Percentiles rank a stretch among this genome's conserved stretches.
phyloP scores from a whole-genome alignment of 768 basidiomycete species.

The Lactifluus volemus region DNA sequence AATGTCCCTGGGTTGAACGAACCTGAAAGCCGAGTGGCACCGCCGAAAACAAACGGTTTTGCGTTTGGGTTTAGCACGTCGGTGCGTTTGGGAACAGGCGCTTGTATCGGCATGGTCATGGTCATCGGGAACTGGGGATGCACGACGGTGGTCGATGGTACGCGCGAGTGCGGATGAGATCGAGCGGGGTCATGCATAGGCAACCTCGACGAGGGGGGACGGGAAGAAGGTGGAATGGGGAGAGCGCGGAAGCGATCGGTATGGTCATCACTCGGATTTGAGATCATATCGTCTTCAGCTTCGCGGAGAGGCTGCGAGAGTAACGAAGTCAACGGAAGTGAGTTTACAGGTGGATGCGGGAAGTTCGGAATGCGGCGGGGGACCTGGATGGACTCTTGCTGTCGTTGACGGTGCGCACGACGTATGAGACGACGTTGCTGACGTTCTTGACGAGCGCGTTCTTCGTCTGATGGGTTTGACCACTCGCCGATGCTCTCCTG shows the following conservation, averaged over 20 bases:
- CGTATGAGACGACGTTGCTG: conserved; percentile 52
- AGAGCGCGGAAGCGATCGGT: conserved; percentile 9
- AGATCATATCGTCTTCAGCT: conserved; percentile 60
- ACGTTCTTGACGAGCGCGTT: conserved; percentile 63
- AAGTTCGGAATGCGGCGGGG: conserved; percentile 73
- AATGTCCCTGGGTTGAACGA: conserved; percentile 27
- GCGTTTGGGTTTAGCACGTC: conserved; percentile 65
- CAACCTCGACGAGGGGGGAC: conserved; percentile 48
- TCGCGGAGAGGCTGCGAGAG: conserved; percentile 27
- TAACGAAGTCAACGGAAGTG: conserved; percentile 30
- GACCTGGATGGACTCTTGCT: conserved; percentile 33
- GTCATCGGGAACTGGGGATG: conserved; percentile 15
- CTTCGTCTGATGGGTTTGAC: conserved; percentile 89
- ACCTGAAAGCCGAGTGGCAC: conserved; percentile 31
- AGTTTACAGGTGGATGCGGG: conserved; percentile 59
- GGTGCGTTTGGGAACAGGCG: conserved; percentile 18
- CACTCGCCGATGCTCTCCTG: conserved; percentile 76
- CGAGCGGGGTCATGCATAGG: conserved; percentile 52
- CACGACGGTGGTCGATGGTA: conserved; percentile 18
- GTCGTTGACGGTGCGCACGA: conserved; percentile 36
- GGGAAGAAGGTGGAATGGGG: neutral
- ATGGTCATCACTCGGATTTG: conserved; percentile 81
- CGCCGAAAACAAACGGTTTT: conserved; percentile 73
- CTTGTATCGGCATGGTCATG: conserved; percentile 9
- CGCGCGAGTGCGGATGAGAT: conserved; percentile 63